These are phyloP conservation scores for Podila minutissima DNA, from an alignment of 192 early-diverging fungal genomes.

Conservation along the genomic window DNA sequence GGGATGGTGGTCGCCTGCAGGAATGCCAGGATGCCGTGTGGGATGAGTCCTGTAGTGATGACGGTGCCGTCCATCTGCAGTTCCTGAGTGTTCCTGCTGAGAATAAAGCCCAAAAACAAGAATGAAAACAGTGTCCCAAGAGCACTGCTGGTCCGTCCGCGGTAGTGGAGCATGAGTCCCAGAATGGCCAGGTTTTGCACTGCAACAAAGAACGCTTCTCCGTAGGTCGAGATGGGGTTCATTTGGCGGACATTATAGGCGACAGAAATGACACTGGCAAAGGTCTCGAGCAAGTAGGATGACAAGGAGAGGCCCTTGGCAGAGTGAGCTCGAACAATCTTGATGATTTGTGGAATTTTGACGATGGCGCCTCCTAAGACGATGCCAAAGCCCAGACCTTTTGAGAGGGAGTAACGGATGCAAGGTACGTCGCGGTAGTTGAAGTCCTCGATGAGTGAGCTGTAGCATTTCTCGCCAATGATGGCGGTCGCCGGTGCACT, in stretches of 20 bases:
- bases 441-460: constrained; percentile 71
- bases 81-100: neutral
- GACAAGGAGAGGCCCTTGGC: constrained; percentile 81
- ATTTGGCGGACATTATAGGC: constrained; percentile 84
- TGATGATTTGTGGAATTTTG: constrained; percentile 94
- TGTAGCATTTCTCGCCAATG: constrained; percentile 83
- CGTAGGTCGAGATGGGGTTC: constrained; percentile 89
- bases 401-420: constrained; percentile 80
- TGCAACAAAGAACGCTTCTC: constrained; percentile 80
- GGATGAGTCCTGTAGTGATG: constrained; percentile 49
- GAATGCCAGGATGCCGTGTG: constrained; percentile 58
- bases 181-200: constrained; percentile 83
- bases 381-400: constrained; percentile 89
- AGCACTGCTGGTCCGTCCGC: constrained; percentile 33
- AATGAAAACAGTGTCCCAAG: neutral
- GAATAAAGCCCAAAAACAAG: constrained; percentile 51
- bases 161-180: constrained; percentile 68
- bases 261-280: constrained; percentile 74
- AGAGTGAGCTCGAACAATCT: constrained; percentile 73
- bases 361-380: constrained; percentile 85
- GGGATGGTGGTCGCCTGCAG: constrained; percentile 67
- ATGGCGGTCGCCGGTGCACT: constrained; percentile 66
- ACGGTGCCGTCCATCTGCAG: neutral
- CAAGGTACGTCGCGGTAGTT: constrained; percentile 70
- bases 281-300: constrained; percentile 81